phyloP scores from a whole-genome alignment of 306 rosid species.

The Luffa acutangula region DNA sequence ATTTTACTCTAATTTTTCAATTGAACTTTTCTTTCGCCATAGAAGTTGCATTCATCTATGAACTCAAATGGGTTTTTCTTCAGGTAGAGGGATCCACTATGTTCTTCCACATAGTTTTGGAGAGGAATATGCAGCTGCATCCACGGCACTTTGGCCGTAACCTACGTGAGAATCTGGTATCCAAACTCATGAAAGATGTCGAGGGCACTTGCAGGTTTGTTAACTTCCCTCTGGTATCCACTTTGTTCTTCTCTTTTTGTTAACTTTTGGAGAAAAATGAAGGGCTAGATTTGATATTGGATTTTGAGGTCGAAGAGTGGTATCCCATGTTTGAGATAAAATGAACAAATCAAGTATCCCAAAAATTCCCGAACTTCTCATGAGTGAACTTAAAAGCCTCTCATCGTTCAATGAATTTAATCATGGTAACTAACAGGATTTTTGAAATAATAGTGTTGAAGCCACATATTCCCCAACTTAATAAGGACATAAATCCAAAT shows the following conservation, averaged over 20 bases:
- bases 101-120: constrained; percentile 92
- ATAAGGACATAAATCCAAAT: background rate
- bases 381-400: too few species aligned
- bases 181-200: constrained; percentile 96
- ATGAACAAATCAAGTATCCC: background rate
- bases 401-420: background rate
- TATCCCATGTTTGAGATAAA: background rate
- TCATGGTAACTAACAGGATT: background rate
- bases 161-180: constrained; percentile 70
- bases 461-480: background rate
- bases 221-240: background rate
- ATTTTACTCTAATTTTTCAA: background rate
- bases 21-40: background rate
- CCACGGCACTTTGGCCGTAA: constrained; percentile 93
- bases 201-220: constrained; percentile 91
- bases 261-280: background rate
- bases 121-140: constrained; percentile 93
- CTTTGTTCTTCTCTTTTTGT: background rate
- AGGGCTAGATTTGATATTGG: background rate
- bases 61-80: background rate
- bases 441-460: background rate
- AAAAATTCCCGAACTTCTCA: too few species aligned
- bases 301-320: background rate
- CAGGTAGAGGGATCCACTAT: constrained; percentile 21
- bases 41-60: background rate